These are phyloP conservation scores for Metschnikowia noctiluminum DNA, from an alignment of 805 yeast genomes.

Conservation along the genomic window DNA sequence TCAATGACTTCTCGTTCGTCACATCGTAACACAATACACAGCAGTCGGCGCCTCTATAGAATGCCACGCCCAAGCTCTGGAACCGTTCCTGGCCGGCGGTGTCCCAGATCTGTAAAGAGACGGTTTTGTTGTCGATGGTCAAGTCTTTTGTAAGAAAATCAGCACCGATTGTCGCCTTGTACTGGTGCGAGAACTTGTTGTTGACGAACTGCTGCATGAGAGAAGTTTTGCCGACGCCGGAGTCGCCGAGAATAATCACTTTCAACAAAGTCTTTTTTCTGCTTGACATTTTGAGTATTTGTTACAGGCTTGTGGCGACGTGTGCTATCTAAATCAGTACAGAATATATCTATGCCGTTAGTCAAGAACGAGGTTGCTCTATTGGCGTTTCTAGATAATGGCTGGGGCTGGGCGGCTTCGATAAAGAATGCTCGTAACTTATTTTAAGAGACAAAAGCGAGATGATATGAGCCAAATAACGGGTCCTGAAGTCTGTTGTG, in stretches of 20 bases:
- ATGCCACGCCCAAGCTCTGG: slow-evolving; percentile 95
- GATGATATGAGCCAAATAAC: too few species aligned
- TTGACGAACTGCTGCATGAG: slow-evolving; percentile 96
- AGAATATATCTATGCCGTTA: too few species aligned
- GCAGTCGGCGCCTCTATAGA: slow-evolving; percentile 97
- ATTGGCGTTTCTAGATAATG: too few species aligned
- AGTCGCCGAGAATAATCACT: slow-evolving; percentile 92
- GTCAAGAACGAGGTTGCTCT: too few species aligned
- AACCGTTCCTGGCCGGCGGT: slow-evolving; percentile 63
- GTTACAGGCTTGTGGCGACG: not conserved
- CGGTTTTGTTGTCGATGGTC: slow-evolving; percentile 75
- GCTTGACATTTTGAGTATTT: slow-evolving; percentile 39
- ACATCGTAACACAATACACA: slow-evolving; percentile 96
- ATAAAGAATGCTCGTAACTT: too few species aligned
- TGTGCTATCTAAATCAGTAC: too few species aligned
- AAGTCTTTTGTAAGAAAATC: slow-evolving; percentile 93
- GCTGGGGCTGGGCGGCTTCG: too few species aligned
- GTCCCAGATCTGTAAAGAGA: slow-evolving; percentile 75
- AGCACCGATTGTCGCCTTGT: slow-evolving; percentile 97
- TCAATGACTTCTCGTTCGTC: slow-evolving; percentile 90
- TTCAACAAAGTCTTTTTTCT: slow-evolving; percentile 75
- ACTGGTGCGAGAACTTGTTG: slow-evolving; percentile 90
- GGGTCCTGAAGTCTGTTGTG: too few species aligned
- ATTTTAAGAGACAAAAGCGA: too few species aligned
- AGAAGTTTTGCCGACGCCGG: slow-evolving; percentile 97